Conservation (phyloP, 345 rosid genomes). For the Abelmoschus esculentus region DNA sequence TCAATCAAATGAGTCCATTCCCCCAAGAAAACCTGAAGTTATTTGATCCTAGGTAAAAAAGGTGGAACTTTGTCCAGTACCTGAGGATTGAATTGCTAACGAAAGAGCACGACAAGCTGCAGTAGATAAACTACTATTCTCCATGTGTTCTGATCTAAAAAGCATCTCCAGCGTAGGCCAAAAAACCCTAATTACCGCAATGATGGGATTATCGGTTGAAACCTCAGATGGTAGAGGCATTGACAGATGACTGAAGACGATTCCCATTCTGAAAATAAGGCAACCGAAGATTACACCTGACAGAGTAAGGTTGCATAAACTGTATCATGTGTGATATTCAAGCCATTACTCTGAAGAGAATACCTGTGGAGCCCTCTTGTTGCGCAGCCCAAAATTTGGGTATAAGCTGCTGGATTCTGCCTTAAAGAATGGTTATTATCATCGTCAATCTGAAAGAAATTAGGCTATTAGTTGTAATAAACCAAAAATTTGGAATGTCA, state of each 20-base stretch:
- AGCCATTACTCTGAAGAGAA: conserved; percentile 14
- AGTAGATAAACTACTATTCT: conserved; percentile 61
- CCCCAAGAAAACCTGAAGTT: conserved; percentile 1
- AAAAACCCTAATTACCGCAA: conserved; percentile 56
- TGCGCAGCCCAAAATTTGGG: conserved; percentile 52
- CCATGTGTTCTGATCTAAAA: conserved; percentile 74
- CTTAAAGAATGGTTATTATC: conserved; percentile 40
- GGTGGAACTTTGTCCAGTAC: conserved; percentile 29
- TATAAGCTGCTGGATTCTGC: conserved; percentile 66
- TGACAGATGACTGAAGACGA: conserved; percentile 71
- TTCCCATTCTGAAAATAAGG: conserved; percentile 60
- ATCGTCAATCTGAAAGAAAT: conserved; percentile 58
- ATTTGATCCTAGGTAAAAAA: conserved; percentile 6
- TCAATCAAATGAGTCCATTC: conserved; percentile 14
- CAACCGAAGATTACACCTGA: conserved; percentile 9
- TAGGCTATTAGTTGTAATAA: background rate
- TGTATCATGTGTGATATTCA: conserved; percentile 8
- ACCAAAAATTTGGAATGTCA: background rate
- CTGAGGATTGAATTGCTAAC: conserved; percentile 80
- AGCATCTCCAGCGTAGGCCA: conserved; percentile 92
- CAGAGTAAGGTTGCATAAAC: background rate
- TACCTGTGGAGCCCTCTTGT: conserved; percentile 85
- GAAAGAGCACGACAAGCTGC: conserved; percentile 95
- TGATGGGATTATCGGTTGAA: conserved; percentile 58
- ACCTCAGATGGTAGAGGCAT: conserved; percentile 37